These are phyloP conservation scores for Leccinum broughii DNA, from an alignment of 768 basidiomycete species.

Conservation along the genomic window DNA sequence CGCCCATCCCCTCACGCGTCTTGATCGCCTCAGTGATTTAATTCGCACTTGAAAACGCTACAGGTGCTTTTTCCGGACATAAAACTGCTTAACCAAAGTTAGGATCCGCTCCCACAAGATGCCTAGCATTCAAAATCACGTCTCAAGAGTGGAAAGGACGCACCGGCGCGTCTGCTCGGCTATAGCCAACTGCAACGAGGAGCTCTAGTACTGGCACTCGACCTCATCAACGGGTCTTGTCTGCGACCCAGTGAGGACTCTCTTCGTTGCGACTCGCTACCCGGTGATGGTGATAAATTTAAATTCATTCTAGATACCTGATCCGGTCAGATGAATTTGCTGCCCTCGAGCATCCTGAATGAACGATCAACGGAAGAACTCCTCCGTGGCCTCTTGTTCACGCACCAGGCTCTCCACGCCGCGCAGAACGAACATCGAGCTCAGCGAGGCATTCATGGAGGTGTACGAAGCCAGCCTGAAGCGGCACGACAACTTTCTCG, in stretches of 20 bases:
- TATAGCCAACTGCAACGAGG: no score
- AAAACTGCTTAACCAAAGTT: conserved; percentile 39
- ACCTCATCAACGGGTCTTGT: no score
- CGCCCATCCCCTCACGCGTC: neutral
- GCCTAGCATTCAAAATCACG: no score
- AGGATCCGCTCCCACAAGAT: no score
- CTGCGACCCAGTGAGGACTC: no score
- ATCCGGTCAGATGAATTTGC: conserved; percentile 60
- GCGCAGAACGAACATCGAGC: conserved; percentile 56
- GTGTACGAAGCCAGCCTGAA: conserved; percentile 84
- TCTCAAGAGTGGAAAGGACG: no score
- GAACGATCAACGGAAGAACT: conserved; percentile 93
- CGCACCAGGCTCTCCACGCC: conserved; percentile 72
- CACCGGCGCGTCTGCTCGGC: no score
- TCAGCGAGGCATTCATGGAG: conserved; percentile 71
- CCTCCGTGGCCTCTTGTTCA: conserved; percentile 88
- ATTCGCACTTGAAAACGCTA: conserved; percentile 64
- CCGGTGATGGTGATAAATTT: no score
- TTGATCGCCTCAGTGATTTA: conserved; percentile 35
- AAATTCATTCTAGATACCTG: conserved; percentile 55
- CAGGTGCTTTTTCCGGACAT: conserved; percentile 87
- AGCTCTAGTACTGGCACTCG: no score
- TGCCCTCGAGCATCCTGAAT: conserved; percentile 81
- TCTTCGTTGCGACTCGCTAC: no score
- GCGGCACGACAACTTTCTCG: conserved; percentile 56